These are phyloP conservation scores for Trichoderma sp. DNA, from an alignment of 2,329 filamentous ascomycete genomes.

Conservation along the genomic window DNA sequence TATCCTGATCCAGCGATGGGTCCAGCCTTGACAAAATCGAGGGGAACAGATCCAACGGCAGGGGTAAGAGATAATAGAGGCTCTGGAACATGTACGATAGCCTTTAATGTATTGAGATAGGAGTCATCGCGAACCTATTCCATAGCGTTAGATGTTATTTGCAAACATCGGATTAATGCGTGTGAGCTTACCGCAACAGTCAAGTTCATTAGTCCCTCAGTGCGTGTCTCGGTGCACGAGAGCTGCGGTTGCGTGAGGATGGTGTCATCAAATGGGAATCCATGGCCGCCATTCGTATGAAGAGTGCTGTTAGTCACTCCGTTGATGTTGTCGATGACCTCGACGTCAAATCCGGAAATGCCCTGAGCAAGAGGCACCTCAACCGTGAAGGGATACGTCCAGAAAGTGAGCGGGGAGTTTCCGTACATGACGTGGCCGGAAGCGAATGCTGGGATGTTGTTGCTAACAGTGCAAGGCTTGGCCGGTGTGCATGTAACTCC, in stretches of 20 bases:
- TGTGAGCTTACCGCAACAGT: not conserved
- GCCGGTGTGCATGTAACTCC: conserved; percentile 5
- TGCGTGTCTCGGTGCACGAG: conserved; percentile 2
- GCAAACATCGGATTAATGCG: accelerated
- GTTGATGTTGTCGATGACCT: conserved; percentile 17
- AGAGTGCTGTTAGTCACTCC: conserved; percentile 12
- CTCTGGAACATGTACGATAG: not conserved
- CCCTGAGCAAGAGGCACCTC: conserved; percentile 12
- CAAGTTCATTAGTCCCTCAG: conserved; percentile 6
- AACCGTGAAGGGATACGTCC: conserved; percentile 10
- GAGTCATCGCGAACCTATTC: not conserved
- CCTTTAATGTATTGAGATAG: not conserved
- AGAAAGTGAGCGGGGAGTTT: conserved; percentile 14
- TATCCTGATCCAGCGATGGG: conserved; percentile 5
- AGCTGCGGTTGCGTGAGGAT: conserved; percentile 10
- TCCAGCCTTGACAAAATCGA: conserved; percentile 11
- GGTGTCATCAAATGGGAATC: conserved; percentile 19
- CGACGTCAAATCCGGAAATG: conserved; percentile 19
- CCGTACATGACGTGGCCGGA: conserved; percentile 10
- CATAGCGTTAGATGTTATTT: not conserved
- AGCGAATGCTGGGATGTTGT: not conserved
- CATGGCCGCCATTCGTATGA: conserved; percentile 18
- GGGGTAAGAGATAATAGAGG: conserved; percentile 5
- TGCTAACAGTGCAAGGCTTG: conserved; percentile 3
- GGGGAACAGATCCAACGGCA: not conserved